Conservation (phyloP, 2,329 filamentous ascomycete species). For the Trichoderma sp. region DNA sequence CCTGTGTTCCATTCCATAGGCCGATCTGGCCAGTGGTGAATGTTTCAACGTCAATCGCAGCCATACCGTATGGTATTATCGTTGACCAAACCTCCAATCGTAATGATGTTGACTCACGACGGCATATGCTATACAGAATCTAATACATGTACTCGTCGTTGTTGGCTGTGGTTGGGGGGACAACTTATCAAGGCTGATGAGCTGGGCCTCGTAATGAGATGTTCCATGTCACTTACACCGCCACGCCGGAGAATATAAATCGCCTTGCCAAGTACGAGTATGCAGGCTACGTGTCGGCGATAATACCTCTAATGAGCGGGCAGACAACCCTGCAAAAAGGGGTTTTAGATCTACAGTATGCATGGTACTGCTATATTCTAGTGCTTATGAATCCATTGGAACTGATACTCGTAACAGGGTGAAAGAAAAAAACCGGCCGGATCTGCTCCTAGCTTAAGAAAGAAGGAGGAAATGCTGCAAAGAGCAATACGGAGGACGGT, state of each 20-base stretch:
- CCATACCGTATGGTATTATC: not conserved
- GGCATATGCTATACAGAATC: not conserved
- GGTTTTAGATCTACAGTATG: too few relatives aligned
- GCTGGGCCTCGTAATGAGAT: not conserved
- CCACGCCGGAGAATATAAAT: not conserved
- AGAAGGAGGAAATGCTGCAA: too few relatives aligned
- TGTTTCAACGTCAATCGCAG: not conserved
- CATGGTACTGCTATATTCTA: not conserved
- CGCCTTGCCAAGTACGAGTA: not conserved
- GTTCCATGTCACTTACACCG: not conserved
- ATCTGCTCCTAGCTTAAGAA: too few relatives aligned
- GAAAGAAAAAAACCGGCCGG: too few relatives aligned
- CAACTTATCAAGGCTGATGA: not conserved
- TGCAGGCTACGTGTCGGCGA: not conserved
- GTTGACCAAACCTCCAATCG: not conserved
- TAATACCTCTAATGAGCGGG: not conserved
- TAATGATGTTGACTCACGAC: not conserved
- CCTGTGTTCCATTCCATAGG: not conserved
- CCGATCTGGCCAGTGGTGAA: not conserved
- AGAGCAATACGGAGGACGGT: too few relatives aligned
- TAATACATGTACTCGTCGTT: not conserved
- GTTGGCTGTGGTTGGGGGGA: too few relatives aligned
- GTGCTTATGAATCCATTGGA: not conserved
- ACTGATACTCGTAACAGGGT: not conserved
- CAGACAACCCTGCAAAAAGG: not conserved